Evolutionary conservation across 2,329 filamentous ascomycete species (phyloP).

Genomic region (Arachnopeziza araneosa): DNA sequence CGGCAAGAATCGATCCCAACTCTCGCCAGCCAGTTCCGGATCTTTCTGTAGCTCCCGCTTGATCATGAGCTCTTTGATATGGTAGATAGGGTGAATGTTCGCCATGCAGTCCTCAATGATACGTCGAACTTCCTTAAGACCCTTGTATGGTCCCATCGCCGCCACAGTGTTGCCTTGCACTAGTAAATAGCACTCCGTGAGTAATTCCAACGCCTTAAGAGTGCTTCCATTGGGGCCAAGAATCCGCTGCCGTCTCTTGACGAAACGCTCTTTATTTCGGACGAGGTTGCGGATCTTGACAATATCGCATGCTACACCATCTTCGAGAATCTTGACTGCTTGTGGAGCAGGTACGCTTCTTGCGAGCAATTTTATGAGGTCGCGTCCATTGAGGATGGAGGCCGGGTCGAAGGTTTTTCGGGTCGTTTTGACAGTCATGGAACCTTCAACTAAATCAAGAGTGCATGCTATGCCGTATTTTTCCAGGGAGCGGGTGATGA

Average conservation of each 20-base stretch:
- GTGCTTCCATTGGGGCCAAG: constrained; percentile 88
- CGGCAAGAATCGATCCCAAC: constrained; percentile 92
- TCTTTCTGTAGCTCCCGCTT: constrained; percentile 89
- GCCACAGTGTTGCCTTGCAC: constrained; percentile 96
- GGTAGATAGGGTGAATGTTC: constrained; percentile 85
- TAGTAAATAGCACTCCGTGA: constrained; percentile 87
- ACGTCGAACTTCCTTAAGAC: constrained; percentile 83
- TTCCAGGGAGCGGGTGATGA: constrained; percentile 81
- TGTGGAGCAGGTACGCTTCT: constrained; percentile 89
- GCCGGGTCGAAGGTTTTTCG: constrained; percentile 88
- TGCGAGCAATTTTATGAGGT: constrained; percentile 88
- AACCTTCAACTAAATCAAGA: constrained; percentile 89
- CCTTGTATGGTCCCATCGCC: constrained; percentile 88
- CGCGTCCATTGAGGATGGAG: constrained; percentile 85
- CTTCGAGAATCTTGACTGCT: constrained; percentile 89
- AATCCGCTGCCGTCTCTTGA: constrained; percentile 89
- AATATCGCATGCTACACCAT: constrained; percentile 86
- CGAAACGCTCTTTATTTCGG: constrained; percentile 89
- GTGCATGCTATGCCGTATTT: constrained; percentile 86
- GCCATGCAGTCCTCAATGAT: constrained; percentile 94
- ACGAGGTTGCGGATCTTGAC: constrained; percentile 93
- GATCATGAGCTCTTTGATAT: constrained; percentile 94
- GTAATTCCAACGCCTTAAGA: constrained; percentile 85
- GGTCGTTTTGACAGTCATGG: constrained; percentile 95
- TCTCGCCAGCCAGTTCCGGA: constrained; percentile 77